phyloP scores from a whole-genome alignment of 2,329 filamentous ascomycete genomes.

The Boeremia lycopersici region DNA sequence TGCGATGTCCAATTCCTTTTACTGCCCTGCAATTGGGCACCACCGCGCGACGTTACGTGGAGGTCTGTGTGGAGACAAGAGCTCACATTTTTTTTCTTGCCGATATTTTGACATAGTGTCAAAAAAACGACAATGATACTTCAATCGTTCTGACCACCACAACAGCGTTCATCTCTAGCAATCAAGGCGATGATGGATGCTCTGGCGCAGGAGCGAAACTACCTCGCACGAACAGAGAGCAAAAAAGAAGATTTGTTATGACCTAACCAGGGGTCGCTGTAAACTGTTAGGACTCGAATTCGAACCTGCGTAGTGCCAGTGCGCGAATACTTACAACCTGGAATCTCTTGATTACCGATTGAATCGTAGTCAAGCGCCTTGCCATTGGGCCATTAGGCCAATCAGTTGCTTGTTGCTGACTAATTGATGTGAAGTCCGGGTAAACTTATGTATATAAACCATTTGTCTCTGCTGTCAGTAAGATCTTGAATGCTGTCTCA shows the following conservation, averaged over 20 bases:
- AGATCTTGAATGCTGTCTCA: too few relatives aligned
- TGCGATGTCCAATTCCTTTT: neutral
- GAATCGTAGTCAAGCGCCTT: conserved; percentile 63
- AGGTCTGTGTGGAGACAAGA: neutral
- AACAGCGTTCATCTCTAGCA: neutral
- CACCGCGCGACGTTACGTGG: too few relatives aligned
- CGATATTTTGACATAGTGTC: neutral
- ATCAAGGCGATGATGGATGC: too few relatives aligned
- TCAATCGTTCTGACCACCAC: neutral
- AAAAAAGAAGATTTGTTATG: neutral
- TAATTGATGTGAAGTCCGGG: too few relatives aligned
- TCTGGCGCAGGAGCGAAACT: too few relatives aligned
- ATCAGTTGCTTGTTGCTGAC: too few relatives aligned
- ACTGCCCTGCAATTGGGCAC: too few relatives aligned
- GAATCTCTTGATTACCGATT: conserved; percentile 36
- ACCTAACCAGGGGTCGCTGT: conserved; percentile 16
- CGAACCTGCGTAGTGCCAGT: too few relatives aligned
- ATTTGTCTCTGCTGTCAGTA: too few relatives aligned
- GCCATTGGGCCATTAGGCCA: conserved; percentile 59
- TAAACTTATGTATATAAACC: too few relatives aligned
- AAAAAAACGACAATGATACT: neutral
- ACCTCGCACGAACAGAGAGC: neutral
- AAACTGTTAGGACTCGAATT: too few relatives aligned
- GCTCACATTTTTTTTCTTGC: neutral
- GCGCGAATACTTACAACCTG: conserved; percentile 22